A percentile compares a stretch with the other conserved stretches of the same genome.
phyloP scores from a whole-genome alignment of 345 rosid genomes.

The Viola odorata region DNA sequence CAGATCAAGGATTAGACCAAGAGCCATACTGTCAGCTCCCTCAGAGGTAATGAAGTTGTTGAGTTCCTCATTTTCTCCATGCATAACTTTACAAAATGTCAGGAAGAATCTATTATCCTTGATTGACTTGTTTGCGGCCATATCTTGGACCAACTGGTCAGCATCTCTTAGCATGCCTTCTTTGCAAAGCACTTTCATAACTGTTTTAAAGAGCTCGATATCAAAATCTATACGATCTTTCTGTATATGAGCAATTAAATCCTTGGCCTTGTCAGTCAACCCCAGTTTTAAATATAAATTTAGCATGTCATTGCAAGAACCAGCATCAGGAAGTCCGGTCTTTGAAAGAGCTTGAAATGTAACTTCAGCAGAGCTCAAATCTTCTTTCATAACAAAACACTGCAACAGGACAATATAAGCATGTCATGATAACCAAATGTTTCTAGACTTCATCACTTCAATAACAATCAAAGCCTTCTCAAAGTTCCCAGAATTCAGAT shows the following conservation, averaged over 20 bases:
- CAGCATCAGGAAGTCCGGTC: conserved; percentile 68
- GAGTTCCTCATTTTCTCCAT: conserved; percentile 16
- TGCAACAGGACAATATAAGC: conserved; percentile 75
- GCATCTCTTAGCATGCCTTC: conserved; percentile 59
- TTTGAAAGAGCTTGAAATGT: conserved; percentile 59
- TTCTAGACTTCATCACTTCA: conserved; percentile 60
- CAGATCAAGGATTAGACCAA: conserved; percentile 50
- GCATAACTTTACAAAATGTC: conserved; percentile 43
- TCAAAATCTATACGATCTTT: conserved; percentile 47
- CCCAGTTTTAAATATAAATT: conserved; percentile 48
- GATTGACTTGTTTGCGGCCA: conserved; percentile 29
- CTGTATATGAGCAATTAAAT: conserved; percentile 47
- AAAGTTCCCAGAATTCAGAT: conserved; percentile 55
- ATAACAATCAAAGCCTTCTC: conserved; percentile 59
- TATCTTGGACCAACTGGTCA: conserved; percentile 42
- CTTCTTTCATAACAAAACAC: conserved; percentile 60
- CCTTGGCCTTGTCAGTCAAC: conserved; percentile 49
- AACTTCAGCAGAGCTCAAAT: conserved; percentile 65
- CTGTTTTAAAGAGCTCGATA: conserved; percentile 51
- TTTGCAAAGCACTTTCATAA: conserved; percentile 48
- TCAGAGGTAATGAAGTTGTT: conserved; percentile 20
- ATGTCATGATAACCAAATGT: conserved; percentile 66
- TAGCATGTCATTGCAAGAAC: conserved; percentile 77
- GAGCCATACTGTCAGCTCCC: conserved; percentile 43
- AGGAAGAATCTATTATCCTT: conserved; percentile 46